Evolutionary conservation across 768 basidiomycete species (phyloP).

Genomic region (Collybiopsis confluens): DNA sequence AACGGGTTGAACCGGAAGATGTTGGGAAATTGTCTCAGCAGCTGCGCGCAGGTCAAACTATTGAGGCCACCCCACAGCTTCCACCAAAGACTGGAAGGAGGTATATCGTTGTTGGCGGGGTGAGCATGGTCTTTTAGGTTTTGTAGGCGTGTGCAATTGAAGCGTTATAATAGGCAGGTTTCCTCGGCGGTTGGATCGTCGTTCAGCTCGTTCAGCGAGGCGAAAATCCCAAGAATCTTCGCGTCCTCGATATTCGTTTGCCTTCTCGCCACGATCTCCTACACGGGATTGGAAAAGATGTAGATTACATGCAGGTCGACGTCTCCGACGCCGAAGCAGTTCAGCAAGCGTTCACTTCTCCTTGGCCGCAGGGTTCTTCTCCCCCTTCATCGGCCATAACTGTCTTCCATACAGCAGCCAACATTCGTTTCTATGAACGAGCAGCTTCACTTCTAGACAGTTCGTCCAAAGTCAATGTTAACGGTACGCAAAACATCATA

Average conservation of each 20-base stretch:
- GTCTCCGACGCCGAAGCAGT: conserved; percentile 51
- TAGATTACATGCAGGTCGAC: conserved; percentile 58
- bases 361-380: conserved; percentile 43
- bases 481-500: conserved; percentile 65
- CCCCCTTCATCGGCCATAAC: conserved; percentile 54
- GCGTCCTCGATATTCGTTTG: conserved; percentile 62
- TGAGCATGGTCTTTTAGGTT: too few relatives aligned
- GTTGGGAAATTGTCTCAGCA: conserved; percentile 33
- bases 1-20: conserved; percentile 41
- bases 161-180: conserved; percentile 44
- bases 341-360: conserved; percentile 54
- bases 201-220: conserved; percentile 64
- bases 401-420: conserved; percentile 75
- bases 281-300: conserved; percentile 44
- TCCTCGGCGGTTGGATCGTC: conserved; percentile 77
- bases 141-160: too few relatives aligned
- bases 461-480: conserved; percentile 61
- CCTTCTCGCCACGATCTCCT: conserved; percentile 56
- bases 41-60: conserved; percentile 27
- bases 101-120: conserved; percentile 76
- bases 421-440: conserved; percentile 75
- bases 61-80: conserved; percentile 40
- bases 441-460: conserved; percentile 42
- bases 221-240: conserved; percentile 60
- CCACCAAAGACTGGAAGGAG: conserved; percentile 68